Base-by-base conservation (phyloP, 257 asterid genomes). In the Nicotiana tabacum region DNA sequence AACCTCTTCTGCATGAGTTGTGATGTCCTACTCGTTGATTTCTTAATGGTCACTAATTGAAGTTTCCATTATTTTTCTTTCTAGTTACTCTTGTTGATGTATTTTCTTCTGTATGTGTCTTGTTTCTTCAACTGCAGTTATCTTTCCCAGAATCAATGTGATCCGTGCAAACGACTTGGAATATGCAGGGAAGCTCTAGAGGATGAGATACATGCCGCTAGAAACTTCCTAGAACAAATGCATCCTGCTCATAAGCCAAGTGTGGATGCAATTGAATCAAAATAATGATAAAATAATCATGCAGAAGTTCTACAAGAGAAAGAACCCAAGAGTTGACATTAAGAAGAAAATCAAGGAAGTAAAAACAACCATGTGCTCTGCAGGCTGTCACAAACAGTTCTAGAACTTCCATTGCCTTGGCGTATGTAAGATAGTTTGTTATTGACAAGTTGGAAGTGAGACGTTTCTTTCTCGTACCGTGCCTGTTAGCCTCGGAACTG, bases 241-340 rank as follows among this genome's bases (percentile, higher is more conserved):
- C 51, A 43, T 43, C 0, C 51, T 3, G 88, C 88, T 33, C 97
- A 95, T 89, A 91, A 94, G 83, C 93, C 97, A 66, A 94, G 97
- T 81, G 88, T 92, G 48, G 98, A 94, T 85, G 93, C 98, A 8
- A 92, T 95, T 81, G 99, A 92, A 83, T n/a, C n/a, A n/a, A n/a
- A n/a, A n/a, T n/a, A n/a, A n/a, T n/a, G n/a, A n/a, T n/a, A n/a
- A 92, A 82, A 95, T 95, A 79, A 92, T 95, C 81, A 94, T 94
- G 99, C 97, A 94, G 83, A 90, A 94, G 88, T 94, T 95, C 78
- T 77, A 92, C 33, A 98, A 92, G n/a, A 91, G 97, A 88, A 94
- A 86, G 90, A 94, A 92, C 82, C 98, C 98, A 30, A 95, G 94
- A 89, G 86, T 95, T 82, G 83, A 95, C 89, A 37, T 94, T 77